Conservation (phyloP, 768 basidiomycete species). For the Amanita phalloides region DNA sequence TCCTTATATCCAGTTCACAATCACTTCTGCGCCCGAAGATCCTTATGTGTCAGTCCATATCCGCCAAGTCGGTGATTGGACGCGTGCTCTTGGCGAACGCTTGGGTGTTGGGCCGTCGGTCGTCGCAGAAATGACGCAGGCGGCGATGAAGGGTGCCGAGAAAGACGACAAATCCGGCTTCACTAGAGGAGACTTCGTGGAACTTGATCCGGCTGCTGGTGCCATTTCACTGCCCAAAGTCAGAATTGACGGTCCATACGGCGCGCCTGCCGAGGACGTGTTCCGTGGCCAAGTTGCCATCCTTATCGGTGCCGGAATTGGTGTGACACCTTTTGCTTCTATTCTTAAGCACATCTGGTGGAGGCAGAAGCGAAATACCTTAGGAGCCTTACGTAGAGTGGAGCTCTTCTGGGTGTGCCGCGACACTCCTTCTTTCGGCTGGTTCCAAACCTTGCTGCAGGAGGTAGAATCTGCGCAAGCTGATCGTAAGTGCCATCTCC, state of each 20-base stretch:
- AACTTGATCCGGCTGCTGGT: constrained; percentile 47
- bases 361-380: constrained; percentile 64
- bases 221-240: constrained; percentile 52
- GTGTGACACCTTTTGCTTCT: constrained; percentile 91
- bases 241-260: constrained; percentile 86
- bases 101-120: constrained; percentile 74
- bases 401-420: constrained; percentile 95
- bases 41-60: constrained; percentile 89
- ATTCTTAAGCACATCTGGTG: constrained; percentile 97
- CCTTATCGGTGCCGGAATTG: constrained; percentile 91
- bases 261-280: constrained; percentile 88
- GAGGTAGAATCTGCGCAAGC: constrained; percentile 84
- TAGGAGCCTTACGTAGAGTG: constrained; percentile 77
- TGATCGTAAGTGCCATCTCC: constrained; percentile 52
- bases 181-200: constrained; percentile 71
- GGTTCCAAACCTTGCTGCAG: constrained; percentile 87
- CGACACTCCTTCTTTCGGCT: constrained; percentile 94
- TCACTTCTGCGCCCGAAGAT: constrained; percentile 91
- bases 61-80: constrained; percentile 89
- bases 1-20: constrained; percentile 58
- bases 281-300: constrained; percentile 81
- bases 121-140: constrained; percentile 68
- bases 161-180: constrained; percentile 39
- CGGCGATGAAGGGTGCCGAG: constrained; percentile 68
- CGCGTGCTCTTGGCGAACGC: constrained; percentile 72